phyloP scores from a whole-genome alignment of 2,329 filamentous ascomycete species.

The Sclerotinia borealis region DNA sequence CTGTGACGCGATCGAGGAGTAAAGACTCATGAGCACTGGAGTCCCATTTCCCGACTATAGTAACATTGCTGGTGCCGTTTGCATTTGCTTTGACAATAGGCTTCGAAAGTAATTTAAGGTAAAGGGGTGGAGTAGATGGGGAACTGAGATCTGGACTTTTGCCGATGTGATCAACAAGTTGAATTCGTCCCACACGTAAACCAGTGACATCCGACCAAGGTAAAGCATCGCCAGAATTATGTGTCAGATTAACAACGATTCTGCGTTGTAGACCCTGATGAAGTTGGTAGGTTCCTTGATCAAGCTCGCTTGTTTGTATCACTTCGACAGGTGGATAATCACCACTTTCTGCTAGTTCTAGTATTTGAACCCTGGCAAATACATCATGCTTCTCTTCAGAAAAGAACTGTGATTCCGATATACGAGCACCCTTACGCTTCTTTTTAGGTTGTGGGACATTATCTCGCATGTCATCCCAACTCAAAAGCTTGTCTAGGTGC shows the following conservation, averaged over 20 bases:
- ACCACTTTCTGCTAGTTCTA: slow-evolving; percentile 86
- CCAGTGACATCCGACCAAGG: slow-evolving; percentile 81
- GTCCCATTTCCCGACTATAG: slow-evolving; percentile 90
- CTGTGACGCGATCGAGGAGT: slow-evolving; percentile 86
- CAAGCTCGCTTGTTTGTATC: slow-evolving; percentile 74
- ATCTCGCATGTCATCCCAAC: slow-evolving; percentile 98
- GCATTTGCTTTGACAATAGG: slow-evolving; percentile 79
- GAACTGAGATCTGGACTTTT: slow-evolving; percentile 75
- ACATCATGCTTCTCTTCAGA: slow-evolving; percentile 92
- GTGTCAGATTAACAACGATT: slow-evolving; percentile 80
- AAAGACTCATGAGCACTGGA: slow-evolving; percentile 87
- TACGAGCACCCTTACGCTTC: slow-evolving; percentile 51
- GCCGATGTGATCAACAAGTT: slow-evolving; percentile 76
- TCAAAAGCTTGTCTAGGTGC: slow-evolving; percentile 94
- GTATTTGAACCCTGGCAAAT: slow-evolving; percentile 78
- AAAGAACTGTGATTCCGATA: slow-evolving; percentile 88
- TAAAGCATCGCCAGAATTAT: slow-evolving; percentile 80
- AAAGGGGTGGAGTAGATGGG: slow-evolving; percentile 61
- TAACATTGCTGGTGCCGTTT: slow-evolving; percentile 84
- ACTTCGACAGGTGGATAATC: slow-evolving; percentile 92
- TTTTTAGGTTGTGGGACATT: slow-evolving; percentile 53
- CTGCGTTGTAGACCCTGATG: slow-evolving; percentile 91
- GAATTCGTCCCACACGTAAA: slow-evolving; percentile 73
- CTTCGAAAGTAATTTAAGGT: slow-evolving; percentile 68
- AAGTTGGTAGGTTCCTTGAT: slow-evolving; percentile 87